These are phyloP conservation scores for Saprolegnia diclina DNA, from an alignment of 352 stramenopile genomes.

Conservation along the genomic window DNA sequence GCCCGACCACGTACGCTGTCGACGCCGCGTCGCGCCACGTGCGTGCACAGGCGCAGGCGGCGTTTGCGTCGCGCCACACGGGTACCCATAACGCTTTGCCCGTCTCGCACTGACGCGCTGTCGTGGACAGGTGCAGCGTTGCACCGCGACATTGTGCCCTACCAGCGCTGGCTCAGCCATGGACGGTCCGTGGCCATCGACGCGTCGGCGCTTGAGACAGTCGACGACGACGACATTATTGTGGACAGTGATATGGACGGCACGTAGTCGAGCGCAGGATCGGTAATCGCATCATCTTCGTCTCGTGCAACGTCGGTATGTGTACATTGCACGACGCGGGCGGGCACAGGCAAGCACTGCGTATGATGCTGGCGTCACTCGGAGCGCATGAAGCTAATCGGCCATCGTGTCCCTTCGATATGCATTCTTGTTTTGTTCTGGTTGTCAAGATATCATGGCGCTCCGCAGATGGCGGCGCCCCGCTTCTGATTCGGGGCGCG, in stretches of 20 bases:
- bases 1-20: slow-evolving; percentile 4
- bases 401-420: too few relatives aligned
- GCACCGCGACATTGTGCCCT: slow-evolving; percentile 12
- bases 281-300: background rate
- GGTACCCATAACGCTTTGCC: background rate
- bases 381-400: background rate
- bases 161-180: background rate
- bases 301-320: background rate
- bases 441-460: too few relatives aligned
- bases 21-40: background rate
- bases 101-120: background rate
- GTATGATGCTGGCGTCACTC: background rate
- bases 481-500: background rate
- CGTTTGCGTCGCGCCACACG: background rate
- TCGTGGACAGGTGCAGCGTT: background rate
- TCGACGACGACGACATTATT: slow-evolving; percentile 16
- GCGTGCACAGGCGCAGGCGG: background rate
- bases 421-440: too few relatives aligned
- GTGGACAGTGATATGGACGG: slow-evolving; percentile 11
- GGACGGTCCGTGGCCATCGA: background rate
- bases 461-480: background rate
- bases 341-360: background rate
- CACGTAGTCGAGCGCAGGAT: background rate
- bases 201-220: slow-evolving; percentile 8
- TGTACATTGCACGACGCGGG: background rate